phyloP scores from a whole-genome alignment of 257 asterid genomes.

The Pogostemon cablin region DNA sequence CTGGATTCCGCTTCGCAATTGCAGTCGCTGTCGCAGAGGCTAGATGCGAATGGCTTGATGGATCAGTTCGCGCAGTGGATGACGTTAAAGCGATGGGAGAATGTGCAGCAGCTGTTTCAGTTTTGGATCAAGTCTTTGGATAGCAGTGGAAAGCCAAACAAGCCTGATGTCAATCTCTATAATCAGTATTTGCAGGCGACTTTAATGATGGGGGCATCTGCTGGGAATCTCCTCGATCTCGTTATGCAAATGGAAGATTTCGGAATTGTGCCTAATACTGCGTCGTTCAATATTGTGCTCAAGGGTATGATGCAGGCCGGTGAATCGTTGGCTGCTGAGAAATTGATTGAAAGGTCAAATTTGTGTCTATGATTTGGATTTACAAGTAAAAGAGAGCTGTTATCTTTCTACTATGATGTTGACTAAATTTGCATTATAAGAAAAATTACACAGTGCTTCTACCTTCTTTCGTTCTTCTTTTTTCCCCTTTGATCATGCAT shows the following conservation, averaged over 20 bases:
- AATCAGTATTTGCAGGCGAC: constrained; percentile 81
- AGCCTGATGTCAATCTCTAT: constrained; percentile 71
- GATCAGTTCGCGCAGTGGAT: constrained; percentile 68
- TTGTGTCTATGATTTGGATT: constrained; percentile 1
- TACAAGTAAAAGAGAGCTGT: neutral
- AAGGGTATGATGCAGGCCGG: constrained; percentile 70
- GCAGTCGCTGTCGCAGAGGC: constrained; percentile 49
- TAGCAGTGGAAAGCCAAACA: constrained; percentile 70
- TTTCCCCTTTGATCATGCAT: constrained; percentile 4
- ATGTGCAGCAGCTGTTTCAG: constrained; percentile 74
- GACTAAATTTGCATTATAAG: neutral
- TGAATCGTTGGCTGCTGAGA: constrained; percentile 64
- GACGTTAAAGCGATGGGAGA: constrained; percentile 66
- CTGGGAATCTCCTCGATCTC: constrained; percentile 60
- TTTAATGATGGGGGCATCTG: constrained; percentile 66
- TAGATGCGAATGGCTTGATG: constrained; percentile 51
- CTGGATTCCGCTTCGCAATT: constrained; percentile 26
- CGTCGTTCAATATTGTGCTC: constrained; percentile 73
- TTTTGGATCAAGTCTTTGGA: constrained; percentile 70
- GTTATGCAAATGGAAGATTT: constrained; percentile 65
- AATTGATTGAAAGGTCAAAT: constrained; percentile 71
- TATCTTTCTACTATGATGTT: neutral
- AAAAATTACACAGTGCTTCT: neutral
- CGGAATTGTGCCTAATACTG: constrained; percentile 64
- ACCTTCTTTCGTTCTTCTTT: neutral